A percentile compares a stretch with the other conserved stretches of the same genome.
These are phyloP conservation scores for Usnea hakonensis DNA, from an alignment of 495 filamentous ascomycete genomes.

Conservation along the genomic window DNA sequence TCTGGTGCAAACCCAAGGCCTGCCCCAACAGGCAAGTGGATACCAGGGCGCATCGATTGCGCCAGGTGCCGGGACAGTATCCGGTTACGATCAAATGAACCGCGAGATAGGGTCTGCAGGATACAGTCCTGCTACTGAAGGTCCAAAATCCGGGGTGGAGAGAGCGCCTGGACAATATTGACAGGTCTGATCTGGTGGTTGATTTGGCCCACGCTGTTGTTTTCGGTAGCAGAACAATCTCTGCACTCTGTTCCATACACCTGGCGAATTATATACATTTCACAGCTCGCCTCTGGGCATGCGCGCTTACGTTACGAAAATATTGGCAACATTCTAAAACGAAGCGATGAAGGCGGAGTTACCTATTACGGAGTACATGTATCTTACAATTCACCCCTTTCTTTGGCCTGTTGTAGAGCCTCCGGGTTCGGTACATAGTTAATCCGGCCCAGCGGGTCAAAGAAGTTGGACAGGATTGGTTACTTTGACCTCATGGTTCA, in stretches of 20 bases:
- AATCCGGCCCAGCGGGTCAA: background rate
- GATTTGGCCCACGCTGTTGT: background rate
- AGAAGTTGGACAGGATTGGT: background rate
- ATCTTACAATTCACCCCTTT: background rate
- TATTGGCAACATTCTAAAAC: background rate
- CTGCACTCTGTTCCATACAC: background rate
- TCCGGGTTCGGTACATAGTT: background rate
- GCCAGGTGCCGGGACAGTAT: constrained; percentile 4
- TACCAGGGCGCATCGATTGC: constrained; percentile 18
- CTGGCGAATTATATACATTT: background rate
- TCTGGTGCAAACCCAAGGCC: constrained; percentile 31
- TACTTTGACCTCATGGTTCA: background rate
- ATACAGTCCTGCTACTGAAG: constrained; percentile 6
- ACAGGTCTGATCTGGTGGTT: background rate
- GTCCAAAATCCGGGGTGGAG: constrained; percentile 19
- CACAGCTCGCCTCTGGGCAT: background rate
- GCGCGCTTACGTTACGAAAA: background rate
- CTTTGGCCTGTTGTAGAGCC: background rate
- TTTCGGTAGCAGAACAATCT: background rate
- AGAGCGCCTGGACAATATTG: constrained; percentile 24
- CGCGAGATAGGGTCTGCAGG: background rate
- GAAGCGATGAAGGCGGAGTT: background rate
- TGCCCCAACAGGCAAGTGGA: constrained; percentile 21
- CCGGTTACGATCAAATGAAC: constrained; percentile 10
- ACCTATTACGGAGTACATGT: background rate